phyloP scores from a whole-genome alignment of 2,329 filamentous ascomycete genomes.

The Sclerotinia sclerotiorum region DNA sequence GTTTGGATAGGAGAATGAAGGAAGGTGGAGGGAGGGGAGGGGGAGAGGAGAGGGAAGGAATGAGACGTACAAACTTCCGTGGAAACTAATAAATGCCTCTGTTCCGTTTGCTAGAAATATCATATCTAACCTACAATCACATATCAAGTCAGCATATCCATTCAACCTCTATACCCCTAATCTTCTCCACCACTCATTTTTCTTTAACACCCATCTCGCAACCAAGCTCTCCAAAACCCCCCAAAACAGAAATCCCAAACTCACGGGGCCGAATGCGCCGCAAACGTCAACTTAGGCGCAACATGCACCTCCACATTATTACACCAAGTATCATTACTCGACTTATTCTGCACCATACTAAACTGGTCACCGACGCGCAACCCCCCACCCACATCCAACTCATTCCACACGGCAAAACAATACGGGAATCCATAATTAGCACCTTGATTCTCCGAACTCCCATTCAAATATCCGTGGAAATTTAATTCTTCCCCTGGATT shows the following conservation, averaged over 20 bases:
- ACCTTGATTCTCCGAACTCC: slow-evolving; percentile 40
- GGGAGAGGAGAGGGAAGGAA: background rate
- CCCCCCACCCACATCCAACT: slow-evolving; percentile 45
- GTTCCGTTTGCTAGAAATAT: slow-evolving; percentile 60
- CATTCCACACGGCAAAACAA: slow-evolving; percentile 67
- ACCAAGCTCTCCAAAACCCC: background rate
- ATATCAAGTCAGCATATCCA: background rate
- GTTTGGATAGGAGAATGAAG: background rate
- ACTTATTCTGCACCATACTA: slow-evolving; percentile 42
- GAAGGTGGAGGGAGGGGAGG: background rate
- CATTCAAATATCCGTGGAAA: slow-evolving; percentile 60
- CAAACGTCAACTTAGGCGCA: slow-evolving; percentile 58
- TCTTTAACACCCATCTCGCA: background rate
- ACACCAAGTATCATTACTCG: slow-evolving; percentile 49
- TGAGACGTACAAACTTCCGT: slow-evolving; percentile 25
- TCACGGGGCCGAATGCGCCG: slow-evolving; percentile 66
- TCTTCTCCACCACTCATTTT: too few relatives aligned
- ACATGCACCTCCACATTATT: slow-evolving; percentile 43
- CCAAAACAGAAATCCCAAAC: background rate
- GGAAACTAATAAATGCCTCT: slow-evolving; percentile 61
- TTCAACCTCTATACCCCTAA: background rate
- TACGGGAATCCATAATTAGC: slow-evolving; percentile 69
- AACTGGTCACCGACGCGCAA: slow-evolving; percentile 54
- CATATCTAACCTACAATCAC: slow-evolving; percentile 54
- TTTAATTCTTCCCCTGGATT: slow-evolving; percentile 77